Conservation (phyloP, 805 yeast species). For the Kodamaea laetipori region DNA sequence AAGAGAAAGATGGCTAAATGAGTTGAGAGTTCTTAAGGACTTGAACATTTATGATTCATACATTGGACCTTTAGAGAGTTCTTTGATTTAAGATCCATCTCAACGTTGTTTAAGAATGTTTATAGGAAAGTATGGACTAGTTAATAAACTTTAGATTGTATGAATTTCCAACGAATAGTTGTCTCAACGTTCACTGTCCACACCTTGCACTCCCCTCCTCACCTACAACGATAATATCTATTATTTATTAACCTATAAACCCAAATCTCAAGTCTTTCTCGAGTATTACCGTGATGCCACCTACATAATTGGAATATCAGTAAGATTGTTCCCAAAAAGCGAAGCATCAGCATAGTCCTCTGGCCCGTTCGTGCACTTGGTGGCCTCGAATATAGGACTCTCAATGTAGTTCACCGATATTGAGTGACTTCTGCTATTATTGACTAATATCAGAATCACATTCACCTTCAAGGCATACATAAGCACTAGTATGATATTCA, state of each 20-base stretch:
- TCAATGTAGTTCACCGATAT: slow-evolving; percentile 35
- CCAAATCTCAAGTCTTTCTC: no score
- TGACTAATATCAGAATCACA: slow-evolving; percentile 36
- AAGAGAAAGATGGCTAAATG: slow-evolving; percentile 31
- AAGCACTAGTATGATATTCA: slow-evolving; percentile 37
- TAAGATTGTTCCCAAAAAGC: slow-evolving; percentile 27
- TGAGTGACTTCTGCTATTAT: slow-evolving; percentile 35
- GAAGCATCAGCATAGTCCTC: slow-evolving; percentile 29
- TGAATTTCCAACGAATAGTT: no score
- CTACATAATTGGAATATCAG: slow-evolving; percentile 30
- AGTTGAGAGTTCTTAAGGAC: slow-evolving; percentile 25
- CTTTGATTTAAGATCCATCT: no score
- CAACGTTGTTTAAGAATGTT: no score
- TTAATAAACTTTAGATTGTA: no score
- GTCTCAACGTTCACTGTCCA: no score
- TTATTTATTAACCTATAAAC: background rate
- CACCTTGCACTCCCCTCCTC: no score
- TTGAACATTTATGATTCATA: slow-evolving; percentile 32
- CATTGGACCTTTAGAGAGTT: slow-evolving; percentile 4
- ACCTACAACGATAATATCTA: no score
- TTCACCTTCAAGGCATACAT: slow-evolving; percentile 41
- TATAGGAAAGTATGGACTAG: no score
- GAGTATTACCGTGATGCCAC: background rate
- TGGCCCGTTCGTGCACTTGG: slow-evolving; percentile 27
- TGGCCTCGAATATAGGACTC: slow-evolving; percentile 33